Evolutionary conservation across 148 eudicot species (phyloP).

Genomic region (Chenopodium suecicum): DNA sequence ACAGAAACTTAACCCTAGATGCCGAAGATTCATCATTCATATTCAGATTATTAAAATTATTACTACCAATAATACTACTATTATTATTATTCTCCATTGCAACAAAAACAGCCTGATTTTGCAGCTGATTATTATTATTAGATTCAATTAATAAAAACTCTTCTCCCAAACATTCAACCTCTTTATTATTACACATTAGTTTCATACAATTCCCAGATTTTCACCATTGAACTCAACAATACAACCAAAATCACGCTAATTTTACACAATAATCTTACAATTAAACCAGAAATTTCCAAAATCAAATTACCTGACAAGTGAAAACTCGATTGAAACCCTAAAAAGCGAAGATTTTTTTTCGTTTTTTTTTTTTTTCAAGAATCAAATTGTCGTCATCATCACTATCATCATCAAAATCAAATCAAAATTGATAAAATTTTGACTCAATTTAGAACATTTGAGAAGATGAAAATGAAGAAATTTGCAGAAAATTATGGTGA

Average conservation of each 20-base stretch:
- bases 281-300: neutral
- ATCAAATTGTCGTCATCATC: neutral
- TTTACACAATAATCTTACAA: neutral
- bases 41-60: neutral
- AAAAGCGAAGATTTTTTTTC: neutral
- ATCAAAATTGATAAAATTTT: neutral
- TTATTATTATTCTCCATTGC: constrained; percentile 11
- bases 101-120: constrained; percentile 26
- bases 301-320: neutral
- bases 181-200: constrained; percentile 35
- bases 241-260: neutral
- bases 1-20: constrained; percentile 70
- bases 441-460: neutral
- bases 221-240: constrained; percentile 13
- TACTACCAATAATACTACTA: neutral
- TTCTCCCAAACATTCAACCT: constrained; percentile 21
- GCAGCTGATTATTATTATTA: neutral
- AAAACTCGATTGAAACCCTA: neutral
- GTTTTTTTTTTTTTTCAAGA: neutral
- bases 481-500: neutral
- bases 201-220: constrained; percentile 10
- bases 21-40: constrained; percentile 38
- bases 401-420: neutral
- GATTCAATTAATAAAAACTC: constrained; percentile 23
- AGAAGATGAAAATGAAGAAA: neutral